A percentile compares a stretch with the other conserved stretches of the same genome.
Evolutionary conservation across 2,329 filamentous ascomycete genomes (phyloP).

Genomic region (Neoscytalidium dimidiatum): DNA sequence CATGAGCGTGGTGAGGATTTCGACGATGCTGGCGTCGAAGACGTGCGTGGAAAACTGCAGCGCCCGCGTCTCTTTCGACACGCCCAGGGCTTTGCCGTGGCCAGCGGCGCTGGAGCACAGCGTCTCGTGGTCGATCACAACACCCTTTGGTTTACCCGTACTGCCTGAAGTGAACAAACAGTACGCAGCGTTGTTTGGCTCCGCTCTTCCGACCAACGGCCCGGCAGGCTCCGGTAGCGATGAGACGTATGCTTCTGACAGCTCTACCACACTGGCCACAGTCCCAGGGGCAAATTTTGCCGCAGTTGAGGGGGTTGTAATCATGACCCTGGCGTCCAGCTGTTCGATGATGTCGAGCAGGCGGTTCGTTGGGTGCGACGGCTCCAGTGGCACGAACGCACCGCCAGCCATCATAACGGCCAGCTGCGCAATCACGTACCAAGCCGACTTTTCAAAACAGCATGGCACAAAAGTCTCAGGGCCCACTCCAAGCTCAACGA

Average conservation of each 20-base stretch:
- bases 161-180: slow-evolving; percentile 62
- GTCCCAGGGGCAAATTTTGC: slow-evolving; percentile 55
- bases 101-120: slow-evolving; percentile 31
- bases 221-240: neutral
- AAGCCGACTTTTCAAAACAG: slow-evolving; percentile 22
- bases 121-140: slow-evolving; percentile 27
- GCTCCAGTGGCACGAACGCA: neutral
- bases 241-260: slow-evolving; percentile 25
- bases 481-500: slow-evolving; percentile 29
- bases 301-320: slow-evolving; percentile 36
- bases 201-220: neutral
- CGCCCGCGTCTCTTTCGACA: neutral
- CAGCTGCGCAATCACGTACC: slow-evolving; percentile 22
- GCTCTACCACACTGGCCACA: slow-evolving; percentile 49
- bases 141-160: slow-evolving; percentile 21
- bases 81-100: neutral
- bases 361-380: neutral
- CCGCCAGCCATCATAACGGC: neutral
- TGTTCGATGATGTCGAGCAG: neutral
- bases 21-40: slow-evolving; percentile 58
- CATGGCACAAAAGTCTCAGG: neutral
- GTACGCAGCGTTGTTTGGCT: slow-evolving; percentile 39
- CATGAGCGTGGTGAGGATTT: slow-evolving; percentile 56
- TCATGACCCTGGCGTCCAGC: slow-evolving; percentile 19
- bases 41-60: slow-evolving; percentile 50